Conservation (phyloP, 768 basidiomycete species). For the Pisolithus tinctorius region DNA sequence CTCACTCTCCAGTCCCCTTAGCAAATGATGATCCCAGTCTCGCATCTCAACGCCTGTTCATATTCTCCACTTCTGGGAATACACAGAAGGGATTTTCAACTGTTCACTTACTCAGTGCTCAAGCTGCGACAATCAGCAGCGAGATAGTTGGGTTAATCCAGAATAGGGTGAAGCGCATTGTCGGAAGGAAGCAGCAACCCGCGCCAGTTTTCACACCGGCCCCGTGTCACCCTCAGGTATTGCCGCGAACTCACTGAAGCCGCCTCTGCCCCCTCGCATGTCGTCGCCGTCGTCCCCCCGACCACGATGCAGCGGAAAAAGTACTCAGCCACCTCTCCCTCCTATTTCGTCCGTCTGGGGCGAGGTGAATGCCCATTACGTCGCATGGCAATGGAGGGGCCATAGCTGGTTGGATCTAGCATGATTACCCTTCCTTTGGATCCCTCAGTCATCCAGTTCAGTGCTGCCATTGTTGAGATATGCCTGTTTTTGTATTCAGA, state of each 20-base stretch:
- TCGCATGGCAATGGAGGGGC: too few relatives aligned
- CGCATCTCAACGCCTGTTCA: constrained; percentile 35
- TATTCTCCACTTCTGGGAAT: constrained; percentile 53
- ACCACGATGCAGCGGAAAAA: background rate
- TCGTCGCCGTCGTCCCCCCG: background rate
- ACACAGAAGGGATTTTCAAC: constrained; percentile 52
- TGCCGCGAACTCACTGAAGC: background rate
- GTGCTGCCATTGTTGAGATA: too few relatives aligned
- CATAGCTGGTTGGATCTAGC: too few relatives aligned
- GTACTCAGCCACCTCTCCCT: background rate
- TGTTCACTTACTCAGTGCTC: constrained; percentile 58
- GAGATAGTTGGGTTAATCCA: constrained; percentile 59
- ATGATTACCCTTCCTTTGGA: too few relatives aligned
- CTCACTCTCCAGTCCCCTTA: background rate
- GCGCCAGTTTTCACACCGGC: too few relatives aligned
- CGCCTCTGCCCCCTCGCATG: background rate
- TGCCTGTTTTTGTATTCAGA: too few relatives aligned
- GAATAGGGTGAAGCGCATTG: constrained; percentile 48
- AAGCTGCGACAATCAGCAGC: constrained; percentile 61
- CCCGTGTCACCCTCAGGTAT: background rate
- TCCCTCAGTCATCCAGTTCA: too few relatives aligned
- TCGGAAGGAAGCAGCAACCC: constrained; percentile 36
- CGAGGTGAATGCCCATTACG: too few relatives aligned
- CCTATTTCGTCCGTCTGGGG: too few relatives aligned
- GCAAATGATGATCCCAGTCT: constrained; percentile 3